Evolutionary conservation across 257 asterid species (phyloP), one percentile per base, ranked within the genome.

Genomic region (Petunia secreta): DNA sequence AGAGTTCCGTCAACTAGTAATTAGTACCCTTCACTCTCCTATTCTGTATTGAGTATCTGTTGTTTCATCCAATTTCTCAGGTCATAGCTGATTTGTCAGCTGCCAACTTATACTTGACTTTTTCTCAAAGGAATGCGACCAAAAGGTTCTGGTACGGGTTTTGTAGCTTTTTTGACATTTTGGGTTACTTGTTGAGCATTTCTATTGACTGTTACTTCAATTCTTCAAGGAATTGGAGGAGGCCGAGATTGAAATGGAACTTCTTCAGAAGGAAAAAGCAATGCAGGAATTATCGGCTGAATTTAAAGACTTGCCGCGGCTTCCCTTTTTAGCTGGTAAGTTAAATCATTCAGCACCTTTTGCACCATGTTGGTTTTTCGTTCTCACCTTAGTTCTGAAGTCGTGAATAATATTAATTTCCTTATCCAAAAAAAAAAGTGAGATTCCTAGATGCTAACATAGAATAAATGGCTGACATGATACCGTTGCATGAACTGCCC

Each of bases 221-320:
- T 79, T 80, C 65, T 81, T 80, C 43, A 78, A 96, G 99, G 99
- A 96, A 85, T 80, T 92, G 77, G 99, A 96, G 89, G 98, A 93
- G 87, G 96, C 97, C 79, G 97, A 95, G 84, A 89, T 92, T 76
- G 99, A 95, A 88, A 84, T 93, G 94, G 98, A 95, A 84, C 92
- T 93, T 88, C 88, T 92, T 75, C 96, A 86, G 80, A 85, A 74
- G 78, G 98, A 95, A 87, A 83, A 46, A 69, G 89, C 87, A 58
- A 67, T 38, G 63, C 82, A 84, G 48, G 90, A 87, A 84, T 85
- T 88, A 64, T 85, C 91, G 68, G 82, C 80, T 59, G 87, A 89
- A 77, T 85, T 86, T 84, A 91, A 87, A 84, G 96, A 90, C 80
- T 85, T 85, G 89, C 88, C 79, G 63, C 92, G 75, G 85, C 80